phyloP scores from a whole-genome alignment of 148 eudicot genomes.

The Fagopyrum esculentum region DNA sequence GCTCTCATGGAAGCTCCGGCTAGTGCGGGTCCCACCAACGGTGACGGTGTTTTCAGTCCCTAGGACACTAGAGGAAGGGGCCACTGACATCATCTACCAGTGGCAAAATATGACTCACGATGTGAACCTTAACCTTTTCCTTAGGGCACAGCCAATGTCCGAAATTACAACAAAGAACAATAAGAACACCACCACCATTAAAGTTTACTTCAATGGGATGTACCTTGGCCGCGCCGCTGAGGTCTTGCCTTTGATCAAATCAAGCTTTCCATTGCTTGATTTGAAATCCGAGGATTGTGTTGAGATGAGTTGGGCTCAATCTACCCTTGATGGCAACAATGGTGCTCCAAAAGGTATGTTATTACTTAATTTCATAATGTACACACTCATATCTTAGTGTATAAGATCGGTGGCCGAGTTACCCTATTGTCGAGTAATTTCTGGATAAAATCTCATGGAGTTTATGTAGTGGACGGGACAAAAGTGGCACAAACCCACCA shows the following conservation, averaged over 20 bases:
- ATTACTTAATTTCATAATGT: neutral
- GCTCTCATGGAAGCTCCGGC: slow-evolving; percentile 20
- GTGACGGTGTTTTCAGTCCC: slow-evolving; percentile 25
- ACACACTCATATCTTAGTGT: no score
- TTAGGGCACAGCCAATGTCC: slow-evolving; percentile 20
- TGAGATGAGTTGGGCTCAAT: slow-evolving; percentile 31
- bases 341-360: neutral
- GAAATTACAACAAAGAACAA: neutral
- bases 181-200: slow-evolving; percentile 20
- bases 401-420: no score
- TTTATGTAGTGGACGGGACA: no score
- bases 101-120: slow-evolving; percentile 27
- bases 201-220: slow-evolving; percentile 17
- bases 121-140: slow-evolving; percentile 18
- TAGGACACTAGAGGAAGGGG: slow-evolving; percentile 25
- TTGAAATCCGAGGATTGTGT: slow-evolving; percentile 18
- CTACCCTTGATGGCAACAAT: slow-evolving; percentile 7
- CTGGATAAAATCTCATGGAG: no score
- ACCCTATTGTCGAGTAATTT: no score
- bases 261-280: slow-evolving; percentile 23
- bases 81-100: slow-evolving; percentile 19
- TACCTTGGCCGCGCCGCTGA: slow-evolving; percentile 21
- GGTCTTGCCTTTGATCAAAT: slow-evolving; percentile 12
- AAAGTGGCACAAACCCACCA: neutral
- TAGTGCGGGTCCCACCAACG: slow-evolving; percentile 26